Percentiles rank a stretch among this genome's conserved stretches.
These are phyloP conservation scores for Coprinopsis strossmayeri DNA, from an alignment of 768 basidiomycete species.

Conservation along the genomic window DNA sequence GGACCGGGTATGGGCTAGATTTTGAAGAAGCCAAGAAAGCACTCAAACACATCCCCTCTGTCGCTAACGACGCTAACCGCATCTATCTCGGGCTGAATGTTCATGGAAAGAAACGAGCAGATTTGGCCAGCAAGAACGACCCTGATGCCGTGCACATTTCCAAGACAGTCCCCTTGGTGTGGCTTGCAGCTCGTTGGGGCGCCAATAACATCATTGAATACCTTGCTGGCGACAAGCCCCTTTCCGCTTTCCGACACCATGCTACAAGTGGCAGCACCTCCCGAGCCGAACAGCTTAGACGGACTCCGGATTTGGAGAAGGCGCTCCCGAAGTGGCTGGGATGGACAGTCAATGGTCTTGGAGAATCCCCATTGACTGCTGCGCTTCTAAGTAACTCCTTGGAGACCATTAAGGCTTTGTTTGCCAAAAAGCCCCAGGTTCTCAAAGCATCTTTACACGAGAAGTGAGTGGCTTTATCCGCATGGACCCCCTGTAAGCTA, in stretches of 20 bases:
- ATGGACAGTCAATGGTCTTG: constrained; percentile 37
- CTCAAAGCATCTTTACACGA: constrained; percentile 35
- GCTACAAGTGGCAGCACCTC: constrained; percentile 34
- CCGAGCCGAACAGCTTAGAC: constrained; percentile 35
- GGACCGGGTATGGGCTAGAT: constrained; percentile 37
- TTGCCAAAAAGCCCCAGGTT: constrained; percentile 33
- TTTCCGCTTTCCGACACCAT: constrained; percentile 47
- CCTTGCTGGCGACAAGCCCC: constrained; percentile 36
- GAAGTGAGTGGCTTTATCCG: constrained; percentile 26
- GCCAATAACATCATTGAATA: constrained; percentile 38
- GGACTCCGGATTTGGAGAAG: constrained; percentile 30
- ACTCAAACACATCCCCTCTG: constrained; percentile 17
- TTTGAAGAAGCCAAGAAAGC: constrained; percentile 20
- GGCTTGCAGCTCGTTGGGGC: constrained; percentile 32
- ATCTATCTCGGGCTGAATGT: constrained; percentile 56
- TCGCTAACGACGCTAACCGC: constrained; percentile 31
- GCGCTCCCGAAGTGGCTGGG: constrained; percentile 45
- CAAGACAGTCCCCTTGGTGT: constrained; percentile 26
- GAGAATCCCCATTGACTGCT: constrained; percentile 47
- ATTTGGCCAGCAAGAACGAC: constrained; percentile 45
- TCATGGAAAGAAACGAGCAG: constrained; percentile 56
- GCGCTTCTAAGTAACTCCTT: constrained; percentile 32
- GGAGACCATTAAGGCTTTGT: constrained; percentile 38
- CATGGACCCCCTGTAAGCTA: neutral
- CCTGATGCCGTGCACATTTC: constrained; percentile 28